Conservation (phyloP, 768 basidiomycete genomes). For the Sarcomyxa edulis region DNA sequence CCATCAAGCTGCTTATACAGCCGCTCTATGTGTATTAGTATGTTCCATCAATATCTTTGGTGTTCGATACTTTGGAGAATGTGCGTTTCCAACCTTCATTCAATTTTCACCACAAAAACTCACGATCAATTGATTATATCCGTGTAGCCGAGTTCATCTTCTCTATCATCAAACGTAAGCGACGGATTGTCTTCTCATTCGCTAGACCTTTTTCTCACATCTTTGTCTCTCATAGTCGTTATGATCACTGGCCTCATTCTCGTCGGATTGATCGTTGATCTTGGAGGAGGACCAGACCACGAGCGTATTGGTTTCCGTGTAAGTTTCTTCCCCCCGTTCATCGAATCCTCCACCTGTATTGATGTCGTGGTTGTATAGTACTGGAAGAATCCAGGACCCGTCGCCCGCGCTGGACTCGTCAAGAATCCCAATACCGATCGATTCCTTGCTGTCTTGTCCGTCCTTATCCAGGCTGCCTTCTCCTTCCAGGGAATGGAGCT, state of each 20-base stretch:
- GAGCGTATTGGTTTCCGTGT: slow-evolving; percentile 67
- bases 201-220: too few species aligned
- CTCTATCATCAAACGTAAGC: slow-evolving; percentile 58
- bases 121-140: background rate
- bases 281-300: slow-evolving; percentile 70
- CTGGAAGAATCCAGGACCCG: slow-evolving; percentile 70
- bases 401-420: slow-evolving; percentile 37
- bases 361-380: slow-evolving; percentile 28
- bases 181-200: background rate
- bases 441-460: slow-evolving; percentile 38
- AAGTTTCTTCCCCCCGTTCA: slow-evolving; percentile 15
- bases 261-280: slow-evolving; percentile 63
- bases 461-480: slow-evolving; percentile 57
- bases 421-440: slow-evolving; percentile 38
- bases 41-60: slow-evolving; percentile 66
- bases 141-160: slow-evolving; percentile 59
- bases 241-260: slow-evolving; percentile 59
- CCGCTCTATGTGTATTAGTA: slow-evolving; percentile 51
- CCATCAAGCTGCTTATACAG: slow-evolving; percentile 53
- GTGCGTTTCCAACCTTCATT: slow-evolving; percentile 28
- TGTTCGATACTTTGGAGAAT: slow-evolving; percentile 68
- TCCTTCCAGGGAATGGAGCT: slow-evolving; percentile 77
- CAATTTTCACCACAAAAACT: background rate
- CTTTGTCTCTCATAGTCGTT: slow-evolving; percentile 29
- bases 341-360: slow-evolving; percentile 11